Conservation (phyloP, 257 asterid species). For the Primulina huaijiensis region DNA sequence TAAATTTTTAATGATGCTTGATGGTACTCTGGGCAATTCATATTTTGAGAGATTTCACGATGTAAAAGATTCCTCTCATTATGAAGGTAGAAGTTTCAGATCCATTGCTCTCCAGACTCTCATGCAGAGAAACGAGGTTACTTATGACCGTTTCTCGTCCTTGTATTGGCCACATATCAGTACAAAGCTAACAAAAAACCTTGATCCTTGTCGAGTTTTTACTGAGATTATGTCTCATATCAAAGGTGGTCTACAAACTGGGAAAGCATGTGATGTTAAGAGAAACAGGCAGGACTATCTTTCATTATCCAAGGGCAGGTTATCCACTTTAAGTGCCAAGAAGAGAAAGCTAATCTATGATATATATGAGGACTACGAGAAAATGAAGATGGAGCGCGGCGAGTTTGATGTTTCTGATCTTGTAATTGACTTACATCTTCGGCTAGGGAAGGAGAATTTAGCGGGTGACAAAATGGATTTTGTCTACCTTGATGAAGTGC, state of each 20-base stretch:
- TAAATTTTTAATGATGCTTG: constrained; percentile 74
- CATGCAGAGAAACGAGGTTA: constrained; percentile 54
- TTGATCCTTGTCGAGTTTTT: constrained; percentile 53
- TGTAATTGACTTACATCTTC: constrained; percentile 49
- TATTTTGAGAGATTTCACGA: constrained; percentile 50
- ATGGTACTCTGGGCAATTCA: constrained; percentile 52
- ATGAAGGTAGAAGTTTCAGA: constrained; percentile 27
- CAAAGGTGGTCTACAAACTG: constrained; percentile 51
- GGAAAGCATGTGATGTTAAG: constrained; percentile 33
- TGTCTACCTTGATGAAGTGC: constrained; percentile 73
- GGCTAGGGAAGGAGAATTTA: constrained; percentile 35
- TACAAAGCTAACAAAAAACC: constrained; percentile 35
- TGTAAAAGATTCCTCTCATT: constrained; percentile 22
- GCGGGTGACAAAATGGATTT: constrained; percentile 63
- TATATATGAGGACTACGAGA: constrained; percentile 58
- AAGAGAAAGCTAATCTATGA: constrained; percentile 41
- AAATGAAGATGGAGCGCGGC: constrained; percentile 45
- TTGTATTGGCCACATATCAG: constrained; percentile 65
- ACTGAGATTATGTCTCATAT: constrained; percentile 64
- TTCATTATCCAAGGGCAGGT: constrained; percentile 38
- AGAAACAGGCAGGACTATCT: constrained; percentile 37
- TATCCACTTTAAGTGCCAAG: constrained; percentile 40
- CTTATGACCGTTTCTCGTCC: constrained; percentile 43
- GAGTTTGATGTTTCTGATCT: constrained; percentile 71
- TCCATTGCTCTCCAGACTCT: constrained; percentile 47